Conservation (phyloP, 768 basidiomycete species). For the Leccinum truebloodii region DNA sequence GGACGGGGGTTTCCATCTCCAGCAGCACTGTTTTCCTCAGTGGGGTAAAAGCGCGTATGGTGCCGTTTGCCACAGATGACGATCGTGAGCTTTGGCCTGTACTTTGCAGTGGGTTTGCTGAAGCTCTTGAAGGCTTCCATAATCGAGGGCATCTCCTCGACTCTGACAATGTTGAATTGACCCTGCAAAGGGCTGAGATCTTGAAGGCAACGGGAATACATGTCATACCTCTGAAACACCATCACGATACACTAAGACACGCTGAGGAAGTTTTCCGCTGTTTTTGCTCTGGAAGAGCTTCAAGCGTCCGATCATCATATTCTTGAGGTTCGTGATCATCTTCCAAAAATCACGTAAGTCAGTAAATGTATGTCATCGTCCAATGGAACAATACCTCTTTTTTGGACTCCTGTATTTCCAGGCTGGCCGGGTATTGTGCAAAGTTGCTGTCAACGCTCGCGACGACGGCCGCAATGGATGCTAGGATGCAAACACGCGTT, state of each 20-base stretch:
- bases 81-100: conserved; percentile 51
- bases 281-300: conserved; percentile 40
- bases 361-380: neutral
- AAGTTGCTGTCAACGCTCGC: conserved; percentile 46
- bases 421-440: conserved; percentile 51
- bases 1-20: conserved; percentile 49
- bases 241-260: conserved; percentile 62
- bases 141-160: conserved; percentile 46
- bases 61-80: conserved; percentile 60
- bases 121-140: conserved; percentile 43
- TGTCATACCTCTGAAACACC: conserved; percentile 73
- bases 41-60: conserved; percentile 58
- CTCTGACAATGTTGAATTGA: conserved; percentile 48
- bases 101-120: conserved; percentile 35
- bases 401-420: conserved; percentile 55
- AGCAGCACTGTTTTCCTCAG: conserved; percentile 42
- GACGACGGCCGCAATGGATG: conserved; percentile 57
- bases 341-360: conserved; percentile 11
- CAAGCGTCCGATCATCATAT: conserved; percentile 52
- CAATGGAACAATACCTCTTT: conserved; percentile 54
- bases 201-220: neutral
- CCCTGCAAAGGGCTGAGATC: conserved; percentile 35
- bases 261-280: conserved; percentile 39
- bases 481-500: conserved; percentile 11
- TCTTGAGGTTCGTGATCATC: conserved; percentile 50